phyloP scores from a whole-genome alignment of 2,329 filamentous ascomycete genomes.

The Stylonectria norvegica region DNA sequence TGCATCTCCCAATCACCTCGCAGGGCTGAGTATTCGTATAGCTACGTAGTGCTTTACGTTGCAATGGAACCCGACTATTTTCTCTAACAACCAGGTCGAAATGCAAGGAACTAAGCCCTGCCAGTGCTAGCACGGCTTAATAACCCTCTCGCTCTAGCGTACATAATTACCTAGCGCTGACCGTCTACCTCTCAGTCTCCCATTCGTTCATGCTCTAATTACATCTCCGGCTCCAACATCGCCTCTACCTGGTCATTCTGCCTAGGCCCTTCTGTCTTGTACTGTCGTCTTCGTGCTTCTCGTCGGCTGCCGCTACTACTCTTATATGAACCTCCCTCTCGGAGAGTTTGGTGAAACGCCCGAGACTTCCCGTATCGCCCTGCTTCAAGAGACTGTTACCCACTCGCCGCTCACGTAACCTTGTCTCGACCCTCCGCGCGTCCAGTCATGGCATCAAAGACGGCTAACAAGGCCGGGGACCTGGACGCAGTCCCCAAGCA shows the following conservation, averaged over 20 bases:
- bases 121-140: not conserved
- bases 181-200: not conserved
- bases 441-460: constrained; percentile 21
- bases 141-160: not conserved
- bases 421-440: not conserved
- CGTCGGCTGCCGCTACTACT: constrained; percentile 1
- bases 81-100: no score
- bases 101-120: no score
- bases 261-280: constrained; percentile 3
- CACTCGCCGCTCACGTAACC: not conserved
- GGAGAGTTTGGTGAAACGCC: constrained; percentile 5
- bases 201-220: not conserved
- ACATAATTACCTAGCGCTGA: not conserved
- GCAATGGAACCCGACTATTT: no score
- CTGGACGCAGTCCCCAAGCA: constrained; percentile 44
- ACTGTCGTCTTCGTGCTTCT: not conserved
- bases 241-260: constrained; percentile 3
- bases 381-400: no score
- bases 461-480: constrained; percentile 5
- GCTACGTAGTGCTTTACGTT: no score
- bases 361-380: constrained; percentile 1
- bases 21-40: not conserved
- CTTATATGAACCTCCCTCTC: constrained; percentile 11
- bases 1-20: not conserved
- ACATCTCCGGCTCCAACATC: not conserved